A percentile compares a stretch with the other conserved stretches of the same genome.
Conservation (phyloP, 1,139 yeast genomes). For the Geotrichum restrictum region DNA sequence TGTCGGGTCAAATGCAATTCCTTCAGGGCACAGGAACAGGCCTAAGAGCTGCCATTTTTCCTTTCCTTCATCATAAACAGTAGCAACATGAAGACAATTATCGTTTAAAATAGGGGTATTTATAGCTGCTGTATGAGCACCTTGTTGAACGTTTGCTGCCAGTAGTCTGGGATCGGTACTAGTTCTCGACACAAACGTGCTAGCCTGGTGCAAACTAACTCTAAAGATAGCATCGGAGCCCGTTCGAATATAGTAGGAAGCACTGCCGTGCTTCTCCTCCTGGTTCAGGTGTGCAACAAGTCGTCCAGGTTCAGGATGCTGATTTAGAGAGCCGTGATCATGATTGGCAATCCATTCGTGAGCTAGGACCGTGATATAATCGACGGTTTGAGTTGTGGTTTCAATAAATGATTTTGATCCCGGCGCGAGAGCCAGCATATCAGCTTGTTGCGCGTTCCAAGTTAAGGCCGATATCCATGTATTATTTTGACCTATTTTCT, state of each 20-base stretch:
- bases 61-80: conserved; percentile 8
- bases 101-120: not conserved
- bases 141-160: too few relatives aligned
- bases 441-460: conserved; percentile 19
- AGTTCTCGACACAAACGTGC: conserved; percentile 10
- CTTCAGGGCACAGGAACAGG: conserved; percentile 10
- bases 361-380: conserved; percentile 11
- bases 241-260: conserved; percentile 12
- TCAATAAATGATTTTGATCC: conserved; percentile 8
- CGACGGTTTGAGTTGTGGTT: conserved; percentile 8
- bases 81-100: conserved; percentile 8
- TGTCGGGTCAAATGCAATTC: not conserved
- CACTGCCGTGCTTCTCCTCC: not conserved
- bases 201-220: conserved; percentile 14
- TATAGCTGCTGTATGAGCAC: too few relatives aligned
- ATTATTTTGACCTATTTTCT: conserved; percentile 1
- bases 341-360: conserved; percentile 16
- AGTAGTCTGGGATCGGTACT: too few relatives aligned
- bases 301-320: too few relatives aligned
- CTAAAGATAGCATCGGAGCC: conserved; percentile 18
- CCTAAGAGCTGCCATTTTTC: conserved; percentile 13
- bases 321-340: not conserved
- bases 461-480: conserved; percentile 18
- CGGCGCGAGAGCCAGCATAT: conserved; percentile 13
- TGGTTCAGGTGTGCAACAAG: too few relatives aligned